These are phyloP conservation scores for Carex myosuroides DNA, from an alignment of 176 grass and related monocot genomes.

Conservation along the genomic window DNA sequence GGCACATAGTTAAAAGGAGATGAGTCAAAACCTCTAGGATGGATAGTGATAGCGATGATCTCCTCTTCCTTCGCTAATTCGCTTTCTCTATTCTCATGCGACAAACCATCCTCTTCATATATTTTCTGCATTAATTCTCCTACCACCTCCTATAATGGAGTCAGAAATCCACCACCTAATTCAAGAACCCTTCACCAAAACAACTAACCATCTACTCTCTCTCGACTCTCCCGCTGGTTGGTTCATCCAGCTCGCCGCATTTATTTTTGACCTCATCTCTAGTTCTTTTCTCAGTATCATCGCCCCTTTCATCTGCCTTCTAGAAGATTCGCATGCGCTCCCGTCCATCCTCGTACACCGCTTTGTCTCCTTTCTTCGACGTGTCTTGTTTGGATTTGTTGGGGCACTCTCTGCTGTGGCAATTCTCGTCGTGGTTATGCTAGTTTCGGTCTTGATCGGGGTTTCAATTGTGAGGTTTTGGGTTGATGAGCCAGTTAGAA, in stretches of 20 bases:
- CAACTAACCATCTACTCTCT: constrained; percentile 2
- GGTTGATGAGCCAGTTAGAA: constrained; percentile 29
- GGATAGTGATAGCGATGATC: not conserved
- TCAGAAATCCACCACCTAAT: not conserved
- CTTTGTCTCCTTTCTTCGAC: constrained; percentile 20
- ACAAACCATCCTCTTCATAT: not conserved
- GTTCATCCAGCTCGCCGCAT: constrained; percentile 9
- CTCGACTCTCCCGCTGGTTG: constrained; percentile 25
- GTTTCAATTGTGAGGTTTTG: constrained; percentile 29
- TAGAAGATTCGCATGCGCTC: constrained; percentile 20
- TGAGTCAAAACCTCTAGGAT: not conserved
- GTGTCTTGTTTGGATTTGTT: constrained; percentile 20
- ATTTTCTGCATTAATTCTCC: not conserved
- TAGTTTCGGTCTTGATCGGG: constrained; percentile 25
- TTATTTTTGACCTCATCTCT: constrained; percentile 23
- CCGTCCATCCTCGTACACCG: constrained; percentile 3
- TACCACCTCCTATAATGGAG: not conserved
- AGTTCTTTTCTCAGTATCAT: constrained; percentile 23
- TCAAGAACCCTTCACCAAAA: not conserved
- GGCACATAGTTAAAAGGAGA: not conserved
- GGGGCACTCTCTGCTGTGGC: constrained; percentile 16
- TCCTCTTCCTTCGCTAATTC: not conserved
- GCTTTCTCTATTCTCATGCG: not conserved
- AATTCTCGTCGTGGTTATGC: constrained; percentile 16
- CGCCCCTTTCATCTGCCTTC: constrained; percentile 23